Evolutionary conservation across 1,284 basidiomycete species (phyloP), one percentile per base, ranked within the genome.

Genomic region (Irpex rosettiformis): DNA sequence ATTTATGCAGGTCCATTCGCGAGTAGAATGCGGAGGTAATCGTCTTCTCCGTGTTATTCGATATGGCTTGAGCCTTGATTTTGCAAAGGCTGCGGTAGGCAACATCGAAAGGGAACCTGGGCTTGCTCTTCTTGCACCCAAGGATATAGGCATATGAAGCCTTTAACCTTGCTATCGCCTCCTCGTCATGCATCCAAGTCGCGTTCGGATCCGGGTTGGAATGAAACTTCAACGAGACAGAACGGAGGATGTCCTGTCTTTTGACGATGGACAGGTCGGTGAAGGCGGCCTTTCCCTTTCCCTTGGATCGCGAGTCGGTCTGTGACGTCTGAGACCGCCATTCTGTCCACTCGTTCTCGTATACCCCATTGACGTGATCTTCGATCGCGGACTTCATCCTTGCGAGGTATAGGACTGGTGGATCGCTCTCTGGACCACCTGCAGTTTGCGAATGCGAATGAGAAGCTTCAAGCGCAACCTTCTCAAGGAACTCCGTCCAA

Each of bases 71-170:
- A 5, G 79, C 77, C 65, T 83, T 83, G 66, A 84, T 82, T 30
- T 67, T 65, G 57, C 81, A 75, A 7, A 85, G 69, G 54, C 77
- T 75, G 11, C 80, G 71, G 70, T 81, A 76, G 0, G 79, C 79
- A 37, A 84, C 74, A 64, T 84, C 75, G 72, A 77, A 85, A 3
- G 82, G 79, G 59, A 83, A 83, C 13, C 78, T 72, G 1, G 40
- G 13, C 27, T 21, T 28, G 63, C 67, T 42, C 56, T 60, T 58
- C 11, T 57, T 56, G 29, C 30, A 68, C 61, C 81, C 79, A 60
- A 75, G 73, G 7, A 72, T 54, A 64, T 84, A 84, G 2, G 81
- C 82, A 63, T 78, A 84, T 7, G 82, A 83, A 0, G 83, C 82
- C 62, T 75, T 75, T 48, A 82, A 57, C 1, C 70, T 66, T 67